Conservation (phyloP, 1,284 basidiomycete genomes). For the Laetiporus sulphureus region DNA sequence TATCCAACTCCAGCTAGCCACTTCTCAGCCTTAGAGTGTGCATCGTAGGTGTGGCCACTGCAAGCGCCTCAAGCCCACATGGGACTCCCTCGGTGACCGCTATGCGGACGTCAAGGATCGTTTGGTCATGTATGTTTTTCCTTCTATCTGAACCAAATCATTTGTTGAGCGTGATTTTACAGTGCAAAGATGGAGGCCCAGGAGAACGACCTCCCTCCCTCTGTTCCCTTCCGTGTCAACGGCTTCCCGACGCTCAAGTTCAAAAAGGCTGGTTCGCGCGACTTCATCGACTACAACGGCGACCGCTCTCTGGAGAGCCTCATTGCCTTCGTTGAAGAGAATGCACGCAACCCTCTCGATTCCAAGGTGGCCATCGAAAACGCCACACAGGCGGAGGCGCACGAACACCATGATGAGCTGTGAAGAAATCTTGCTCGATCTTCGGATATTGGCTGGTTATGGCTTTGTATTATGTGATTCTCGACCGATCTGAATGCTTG, state of each 20-base stretch:
- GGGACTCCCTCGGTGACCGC: slow-evolving; percentile 88
- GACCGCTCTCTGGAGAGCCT: slow-evolving; percentile 86
- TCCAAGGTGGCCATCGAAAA: slow-evolving; percentile 27
- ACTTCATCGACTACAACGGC: slow-evolving; percentile 91
- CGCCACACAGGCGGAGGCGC: slow-evolving; percentile 17
- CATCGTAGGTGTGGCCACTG: slow-evolving; percentile 81
- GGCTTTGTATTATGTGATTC: too few species aligned
- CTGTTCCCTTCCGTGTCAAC: slow-evolving; percentile 77
- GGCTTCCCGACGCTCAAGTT: slow-evolving; percentile 98
- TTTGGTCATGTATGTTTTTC: slow-evolving; percentile 65
- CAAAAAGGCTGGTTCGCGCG: slow-evolving; percentile 81
- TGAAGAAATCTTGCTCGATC: too few species aligned
- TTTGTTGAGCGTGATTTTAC: slow-evolving; percentile 8
- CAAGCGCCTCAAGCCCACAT: slow-evolving; percentile 93
- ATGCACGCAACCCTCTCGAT: slow-evolving; percentile 68
- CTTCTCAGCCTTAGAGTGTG: neutral
- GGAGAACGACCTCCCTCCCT: slow-evolving; percentile 92
- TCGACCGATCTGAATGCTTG: too few species aligned
- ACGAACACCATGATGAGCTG: slow-evolving; percentile 28
- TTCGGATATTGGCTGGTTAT: too few species aligned
- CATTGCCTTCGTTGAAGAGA: slow-evolving; percentile 77
- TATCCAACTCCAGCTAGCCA: neutral
- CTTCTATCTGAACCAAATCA: neutral
- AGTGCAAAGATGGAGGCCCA: slow-evolving; percentile 96
- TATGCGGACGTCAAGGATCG: slow-evolving; percentile 76